phyloP scores from a whole-genome alignment of 192 early-diverging fungal genomes.

The Dissophora globulifera region DNA sequence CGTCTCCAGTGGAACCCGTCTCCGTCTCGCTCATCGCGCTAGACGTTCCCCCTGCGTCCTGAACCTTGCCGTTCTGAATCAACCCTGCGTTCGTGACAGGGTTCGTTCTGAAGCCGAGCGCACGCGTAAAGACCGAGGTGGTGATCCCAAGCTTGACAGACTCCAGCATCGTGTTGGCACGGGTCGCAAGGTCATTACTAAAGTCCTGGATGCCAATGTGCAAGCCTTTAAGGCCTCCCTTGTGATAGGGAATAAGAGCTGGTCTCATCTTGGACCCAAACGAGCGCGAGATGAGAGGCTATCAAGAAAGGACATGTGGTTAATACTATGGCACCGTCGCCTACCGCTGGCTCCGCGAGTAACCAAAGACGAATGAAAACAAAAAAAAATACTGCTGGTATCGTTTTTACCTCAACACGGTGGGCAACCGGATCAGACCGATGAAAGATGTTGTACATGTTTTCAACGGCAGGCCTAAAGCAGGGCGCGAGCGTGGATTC shows the following conservation, averaged over 20 bases:
- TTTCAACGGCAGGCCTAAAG: constrained; percentile 72
- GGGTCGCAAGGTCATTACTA: constrained; percentile 71
- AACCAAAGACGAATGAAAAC: too few relatives aligned
- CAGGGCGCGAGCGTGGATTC: constrained; percentile 46
- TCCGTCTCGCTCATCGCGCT: constrained; percentile 17
- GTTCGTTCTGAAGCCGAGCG: constrained; percentile 44
- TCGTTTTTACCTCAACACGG: constrained; percentile 41
- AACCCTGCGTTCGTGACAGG: constrained; percentile 22
- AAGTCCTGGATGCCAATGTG: constrained; percentile 77
- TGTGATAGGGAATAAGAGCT: constrained; percentile 79
- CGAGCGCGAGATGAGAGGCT: constrained; percentile 73
- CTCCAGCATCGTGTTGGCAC: constrained; percentile 74
- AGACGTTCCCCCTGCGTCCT: constrained; percentile 13
- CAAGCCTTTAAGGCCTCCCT: constrained; percentile 80
- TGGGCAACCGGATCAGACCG: constrained; percentile 49
- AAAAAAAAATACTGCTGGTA: too few relatives aligned
- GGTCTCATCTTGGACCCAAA: constrained; percentile 72
- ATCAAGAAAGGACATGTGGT: constrained; percentile 1
- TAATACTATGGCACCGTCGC: too few relatives aligned
- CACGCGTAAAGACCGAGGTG: constrained; percentile 66
- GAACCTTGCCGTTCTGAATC: constrained; percentile 22
- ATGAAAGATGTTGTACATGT: constrained; percentile 87
- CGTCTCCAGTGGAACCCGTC: constrained; percentile 18
- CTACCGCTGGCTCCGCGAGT: too few relatives aligned
- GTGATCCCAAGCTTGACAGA: constrained; percentile 66